Evolutionary conservation across 2,329 filamentous ascomycete genomes (phyloP).

Genomic region (Zasmidium angulare): DNA sequence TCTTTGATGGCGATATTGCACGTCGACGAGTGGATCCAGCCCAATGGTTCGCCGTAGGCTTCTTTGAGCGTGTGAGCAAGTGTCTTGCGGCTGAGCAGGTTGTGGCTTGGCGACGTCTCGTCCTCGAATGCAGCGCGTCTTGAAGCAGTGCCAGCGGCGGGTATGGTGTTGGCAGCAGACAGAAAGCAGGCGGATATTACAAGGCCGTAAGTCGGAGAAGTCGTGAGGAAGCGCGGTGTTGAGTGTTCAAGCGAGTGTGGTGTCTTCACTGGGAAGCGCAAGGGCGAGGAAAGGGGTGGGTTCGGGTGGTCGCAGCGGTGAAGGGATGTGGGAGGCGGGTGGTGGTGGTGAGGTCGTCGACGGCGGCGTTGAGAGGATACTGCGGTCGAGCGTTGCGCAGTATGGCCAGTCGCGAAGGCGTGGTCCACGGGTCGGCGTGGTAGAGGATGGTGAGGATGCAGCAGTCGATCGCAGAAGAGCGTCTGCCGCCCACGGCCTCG

Average conservation of each 20-base stretch:
- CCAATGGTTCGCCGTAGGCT: constrained; percentile 14
- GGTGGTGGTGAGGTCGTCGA: constrained; percentile 8
- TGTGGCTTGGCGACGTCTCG: constrained; percentile 12
- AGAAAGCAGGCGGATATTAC: constrained; percentile 17
- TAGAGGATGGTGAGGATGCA: neutral
- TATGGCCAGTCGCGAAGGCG: constrained; percentile 3
- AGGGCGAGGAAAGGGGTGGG: constrained; percentile 15
- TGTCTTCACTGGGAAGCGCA: constrained; percentile 12
- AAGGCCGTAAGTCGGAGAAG: constrained; percentile 23
- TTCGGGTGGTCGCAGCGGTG: neutral
- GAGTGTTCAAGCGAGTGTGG: constrained; percentile 19
- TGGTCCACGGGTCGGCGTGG: neutral
- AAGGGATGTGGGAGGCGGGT: neutral
- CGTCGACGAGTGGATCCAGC: constrained; percentile 16
- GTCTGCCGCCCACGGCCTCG: too few species aligned
- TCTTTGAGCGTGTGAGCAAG: constrained; percentile 13
- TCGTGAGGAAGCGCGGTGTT: constrained; percentile 8
- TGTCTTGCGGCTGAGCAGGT: constrained; percentile 13
- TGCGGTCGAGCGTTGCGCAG: constrained; percentile 8
- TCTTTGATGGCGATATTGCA: constrained; percentile 21
- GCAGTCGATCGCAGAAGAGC: neutral
- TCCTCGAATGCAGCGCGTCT: constrained; percentile 19
- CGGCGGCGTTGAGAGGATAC: constrained; percentile 5
- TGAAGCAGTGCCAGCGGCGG: neutral
- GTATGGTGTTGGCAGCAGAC: constrained; percentile 9